Evolutionary conservation across 192 early-diverging fungal genomes (phyloP).

Genomic region (Geranomyces michiganensis): DNA sequence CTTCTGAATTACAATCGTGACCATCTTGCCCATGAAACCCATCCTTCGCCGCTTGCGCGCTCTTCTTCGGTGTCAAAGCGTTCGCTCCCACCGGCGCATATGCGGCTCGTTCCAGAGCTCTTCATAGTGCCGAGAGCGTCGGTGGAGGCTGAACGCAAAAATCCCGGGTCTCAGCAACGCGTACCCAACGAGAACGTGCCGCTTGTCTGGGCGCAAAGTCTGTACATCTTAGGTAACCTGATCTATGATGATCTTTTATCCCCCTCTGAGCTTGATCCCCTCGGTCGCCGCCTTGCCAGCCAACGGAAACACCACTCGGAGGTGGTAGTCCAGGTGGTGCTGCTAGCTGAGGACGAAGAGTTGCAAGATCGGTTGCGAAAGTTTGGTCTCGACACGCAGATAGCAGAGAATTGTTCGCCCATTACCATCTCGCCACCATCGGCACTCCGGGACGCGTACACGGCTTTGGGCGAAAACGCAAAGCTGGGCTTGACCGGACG

Average conservation of each 20-base stretch:
- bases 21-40: constrained; percentile 18
- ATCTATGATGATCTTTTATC: constrained; percentile 77
- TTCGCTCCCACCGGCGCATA: constrained; percentile 26
- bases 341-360: constrained; percentile 72
- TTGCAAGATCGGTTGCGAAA: constrained; percentile 71
- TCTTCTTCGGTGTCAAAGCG: constrained; percentile 32
- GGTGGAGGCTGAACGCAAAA: constrained; percentile 70
- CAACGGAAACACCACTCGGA: constrained; percentile 57
- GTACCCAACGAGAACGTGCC: constrained; percentile 85
- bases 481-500: constrained; percentile 78
- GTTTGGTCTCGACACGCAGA: constrained; percentile 82
- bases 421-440: constrained; percentile 73
- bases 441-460: constrained; percentile 77
- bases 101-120: constrained; percentile 62
- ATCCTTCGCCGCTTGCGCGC: constrained; percentile 8
- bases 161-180: constrained; percentile 71
- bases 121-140: constrained; percentile 78
- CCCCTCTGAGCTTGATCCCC: constrained; percentile 80
- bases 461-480: constrained; percentile 70
- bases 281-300: constrained; percentile 69
- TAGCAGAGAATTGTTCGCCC: constrained; percentile 67
- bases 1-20: constrained; percentile 52
- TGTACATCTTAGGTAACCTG: constrained; percentile 75
- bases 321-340: constrained; percentile 75
- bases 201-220: constrained; percentile 84